These are phyloP conservation scores for Chamaenerion angustifolium DNA, from an alignment of 345 rosid species.

Conservation along the genomic window DNA sequence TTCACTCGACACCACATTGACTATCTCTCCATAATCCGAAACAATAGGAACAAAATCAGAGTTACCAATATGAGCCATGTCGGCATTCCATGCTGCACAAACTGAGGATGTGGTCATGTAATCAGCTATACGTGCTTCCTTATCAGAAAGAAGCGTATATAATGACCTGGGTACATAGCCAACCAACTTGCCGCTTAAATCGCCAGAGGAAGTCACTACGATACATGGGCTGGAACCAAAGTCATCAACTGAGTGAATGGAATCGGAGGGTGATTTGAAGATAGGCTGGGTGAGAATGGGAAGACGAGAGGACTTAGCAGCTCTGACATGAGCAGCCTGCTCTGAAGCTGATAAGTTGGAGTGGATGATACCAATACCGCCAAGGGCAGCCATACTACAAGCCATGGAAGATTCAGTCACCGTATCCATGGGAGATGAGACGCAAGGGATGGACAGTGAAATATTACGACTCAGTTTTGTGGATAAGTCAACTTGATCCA, in stretches of 20 bases:
- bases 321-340: slow-evolving; percentile 52
- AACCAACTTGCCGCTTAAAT: slow-evolving; percentile 27
- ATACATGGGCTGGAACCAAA: slow-evolving; percentile 7
- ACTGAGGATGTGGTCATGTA: slow-evolving; percentile 40
- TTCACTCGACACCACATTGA: not conserved
- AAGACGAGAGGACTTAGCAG: slow-evolving; percentile 55
- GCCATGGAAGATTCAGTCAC: slow-evolving; percentile 88
- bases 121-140: slow-evolving; percentile 44
- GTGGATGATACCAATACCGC: slow-evolving; percentile 72
- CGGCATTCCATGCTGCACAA: slow-evolving; percentile 39
- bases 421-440: slow-evolving; percentile 97
- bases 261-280: slow-evolving; percentile 20
- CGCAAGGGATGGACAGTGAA: slow-evolving; percentile 62
- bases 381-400: slow-evolving; percentile 72
- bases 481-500: slow-evolving; percentile 63
- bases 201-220: slow-evolving; percentile 24
- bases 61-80: slow-evolving; percentile 35
- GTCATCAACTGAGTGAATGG: slow-evolving; percentile 7
- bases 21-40: slow-evolving; percentile 14
- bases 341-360: slow-evolving; percentile 39
- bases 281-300: slow-evolving; percentile 48
- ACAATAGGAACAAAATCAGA: slow-evolving; percentile 44
- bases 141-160: slow-evolving; percentile 32
- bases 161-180: slow-evolving; percentile 55
- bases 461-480: slow-evolving; percentile 59